Conservation (phyloP, 2,329 filamentous ascomycete genomes). For the Fusarium illudens region DNA sequence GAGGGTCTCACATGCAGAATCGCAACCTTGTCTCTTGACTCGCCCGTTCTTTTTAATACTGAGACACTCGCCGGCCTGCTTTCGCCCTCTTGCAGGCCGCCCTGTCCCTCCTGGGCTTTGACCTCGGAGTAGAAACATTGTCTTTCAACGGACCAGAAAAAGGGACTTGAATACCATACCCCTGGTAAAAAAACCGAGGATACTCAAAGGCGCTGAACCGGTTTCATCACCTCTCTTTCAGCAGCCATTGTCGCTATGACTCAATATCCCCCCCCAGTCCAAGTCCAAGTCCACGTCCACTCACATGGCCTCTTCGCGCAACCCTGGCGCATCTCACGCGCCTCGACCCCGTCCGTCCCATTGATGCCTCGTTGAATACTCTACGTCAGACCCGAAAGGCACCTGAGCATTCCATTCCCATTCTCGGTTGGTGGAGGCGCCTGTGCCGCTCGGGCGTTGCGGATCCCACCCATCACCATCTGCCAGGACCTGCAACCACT, state of each 20-base stretch:
- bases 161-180: background rate
- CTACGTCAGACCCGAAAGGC: background rate
- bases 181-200: background rate
- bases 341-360: background rate
- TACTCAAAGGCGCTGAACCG: background rate
- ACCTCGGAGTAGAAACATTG: background rate
- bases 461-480: conserved; percentile 3
- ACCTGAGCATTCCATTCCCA: conserved; percentile 3
- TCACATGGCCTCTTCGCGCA: background rate
- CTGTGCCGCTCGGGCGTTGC: background rate
- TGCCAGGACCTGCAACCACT: conserved; percentile 24
- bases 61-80: conserved; percentile 4
- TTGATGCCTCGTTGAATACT: background rate
- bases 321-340: conserved; percentile 1
- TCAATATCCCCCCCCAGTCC: background rate
- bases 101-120: background rate
- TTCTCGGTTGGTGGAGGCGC: background rate
- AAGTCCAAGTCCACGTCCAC: background rate
- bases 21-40: background rate
- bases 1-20: conserved; percentile 1
- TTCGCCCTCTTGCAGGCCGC: conserved; percentile 8
- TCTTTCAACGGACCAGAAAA: background rate
- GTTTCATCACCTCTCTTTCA: background rate
- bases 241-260: background rate
- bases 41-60: background rate